These are phyloP conservation scores for Apostasia ramifera DNA, from an alignment of 106 monocot species.

Conservation along the genomic window DNA sequence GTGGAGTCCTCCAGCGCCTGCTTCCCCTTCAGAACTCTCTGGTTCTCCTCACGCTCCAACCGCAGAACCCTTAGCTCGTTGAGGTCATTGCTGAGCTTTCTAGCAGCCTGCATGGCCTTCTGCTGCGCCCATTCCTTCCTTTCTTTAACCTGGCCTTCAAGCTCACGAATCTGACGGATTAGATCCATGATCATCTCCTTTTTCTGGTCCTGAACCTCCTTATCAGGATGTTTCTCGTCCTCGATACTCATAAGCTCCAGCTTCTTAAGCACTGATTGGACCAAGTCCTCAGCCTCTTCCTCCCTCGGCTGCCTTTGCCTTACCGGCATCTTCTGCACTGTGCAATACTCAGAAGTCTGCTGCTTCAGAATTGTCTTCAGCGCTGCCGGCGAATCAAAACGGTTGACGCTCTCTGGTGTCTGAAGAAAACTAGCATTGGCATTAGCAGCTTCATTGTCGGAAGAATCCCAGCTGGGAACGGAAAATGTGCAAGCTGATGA, in stretches of 20 bases:
- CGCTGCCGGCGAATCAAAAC: neutral
- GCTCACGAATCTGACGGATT: conserved; percentile 47
- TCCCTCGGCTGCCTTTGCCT: conserved; percentile 5
- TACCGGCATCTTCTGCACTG: neutral
- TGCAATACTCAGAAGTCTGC: conserved; percentile 3
- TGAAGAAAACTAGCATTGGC: neutral
- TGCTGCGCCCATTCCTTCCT: conserved; percentile 88
- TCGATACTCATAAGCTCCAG: conserved; percentile 39
- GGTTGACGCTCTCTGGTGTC: neutral
- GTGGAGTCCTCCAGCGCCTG: conserved; percentile 63
- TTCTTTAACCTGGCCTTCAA: conserved; percentile 68
- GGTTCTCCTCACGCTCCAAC: conserved; percentile 69
- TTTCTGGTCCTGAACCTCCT: conserved; percentile 32
- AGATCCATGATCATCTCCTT: conserved; percentile 52
- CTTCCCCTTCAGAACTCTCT: conserved; percentile 60
- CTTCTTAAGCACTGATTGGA: conserved; percentile 33
- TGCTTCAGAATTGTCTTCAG: conserved; percentile 3
- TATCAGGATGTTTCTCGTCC: conserved; percentile 25
- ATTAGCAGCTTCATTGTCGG: neutral
- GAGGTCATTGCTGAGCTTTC: conserved; percentile 67
- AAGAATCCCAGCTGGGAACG: neutral
- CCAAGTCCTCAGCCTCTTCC: conserved; percentile 25
- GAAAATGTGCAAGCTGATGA: neutral
- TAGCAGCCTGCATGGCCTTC: conserved; percentile 85
- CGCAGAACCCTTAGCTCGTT: conserved; percentile 55